Percentiles rank a stretch among this genome's conserved stretches.
Conservation (phyloP, 345 rosid species). For the Eucalyptus pauciflora region DNA sequence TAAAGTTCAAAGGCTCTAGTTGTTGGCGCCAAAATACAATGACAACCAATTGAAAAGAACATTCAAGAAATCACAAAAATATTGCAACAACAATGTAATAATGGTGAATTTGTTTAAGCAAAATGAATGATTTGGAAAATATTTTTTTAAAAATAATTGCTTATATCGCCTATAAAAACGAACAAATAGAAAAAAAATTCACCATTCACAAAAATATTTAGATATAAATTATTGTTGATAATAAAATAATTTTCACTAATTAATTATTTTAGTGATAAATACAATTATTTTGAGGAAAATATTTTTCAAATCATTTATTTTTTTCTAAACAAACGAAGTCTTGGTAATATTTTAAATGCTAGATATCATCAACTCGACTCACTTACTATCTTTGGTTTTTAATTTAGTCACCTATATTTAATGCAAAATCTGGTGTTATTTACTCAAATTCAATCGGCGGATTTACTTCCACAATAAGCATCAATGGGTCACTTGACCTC, state of each 20-base stretch:
- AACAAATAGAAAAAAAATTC: background rate
- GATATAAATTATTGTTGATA: background rate
- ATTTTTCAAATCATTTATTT: background rate
- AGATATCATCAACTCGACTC: background rate
- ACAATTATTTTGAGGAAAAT: accelerated
- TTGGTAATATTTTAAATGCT: background rate
- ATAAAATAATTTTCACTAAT: background rate
- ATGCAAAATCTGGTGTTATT: background rate
- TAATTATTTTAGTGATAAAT: background rate
- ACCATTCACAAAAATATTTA: background rate
- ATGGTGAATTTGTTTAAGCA: accelerated
- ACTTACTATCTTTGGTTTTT: background rate
- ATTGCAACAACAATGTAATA: background rate
- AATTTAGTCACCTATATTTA: background rate
- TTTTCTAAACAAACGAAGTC: background rate
- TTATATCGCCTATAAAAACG: accelerated
- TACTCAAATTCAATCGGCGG: background rate
- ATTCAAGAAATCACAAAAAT: background rate
- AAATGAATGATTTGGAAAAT: background rate
- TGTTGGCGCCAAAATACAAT: background rate
- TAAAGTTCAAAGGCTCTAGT: background rate
- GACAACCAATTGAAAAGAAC: background rate
- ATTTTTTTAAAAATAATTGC: background rate
- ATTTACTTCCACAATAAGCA: background rate
- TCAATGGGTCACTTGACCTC: background rate